These are phyloP conservation scores for Podaxis rugospora DNA, from an alignment of 768 basidiomycete genomes.

Conservation along the genomic window DNA sequence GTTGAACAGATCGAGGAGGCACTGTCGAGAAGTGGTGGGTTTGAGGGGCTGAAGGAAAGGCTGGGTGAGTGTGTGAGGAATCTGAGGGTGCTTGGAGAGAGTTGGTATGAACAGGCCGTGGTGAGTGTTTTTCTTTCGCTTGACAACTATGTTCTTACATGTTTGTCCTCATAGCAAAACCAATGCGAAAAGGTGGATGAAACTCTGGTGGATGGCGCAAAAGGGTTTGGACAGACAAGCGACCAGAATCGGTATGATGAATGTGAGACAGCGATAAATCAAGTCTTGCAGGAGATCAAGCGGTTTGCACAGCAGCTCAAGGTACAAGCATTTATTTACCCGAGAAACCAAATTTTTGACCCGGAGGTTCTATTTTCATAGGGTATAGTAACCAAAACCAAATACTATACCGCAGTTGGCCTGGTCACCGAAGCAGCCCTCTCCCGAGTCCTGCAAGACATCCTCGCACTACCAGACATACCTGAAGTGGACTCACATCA, in stretches of 20 bases:
- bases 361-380: conserved; percentile 23
- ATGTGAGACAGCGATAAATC: conserved; percentile 65
- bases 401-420: conserved; percentile 72
- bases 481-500: conserved; percentile 83
- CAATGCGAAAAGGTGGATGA: conserved; percentile 41
- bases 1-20: conserved; percentile 35
- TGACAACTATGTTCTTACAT: not conserved
- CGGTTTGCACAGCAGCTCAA: conserved; percentile 63
- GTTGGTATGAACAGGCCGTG: conserved; percentile 67
- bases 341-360: not conserved
- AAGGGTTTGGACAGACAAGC: conserved; percentile 64
- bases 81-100: conserved; percentile 55
- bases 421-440: conserved; percentile 65
- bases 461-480: conserved; percentile 80
- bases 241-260: conserved; percentile 75
- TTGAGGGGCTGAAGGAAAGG: conserved; percentile 34
- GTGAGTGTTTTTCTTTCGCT: conserved; percentile 34
- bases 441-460: conserved; percentile 61
- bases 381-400: conserved; percentile 65
- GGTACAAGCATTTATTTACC: conserved; percentile 37
- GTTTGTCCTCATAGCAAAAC: conserved; percentile 33
- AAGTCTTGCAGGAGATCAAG: conserved; percentile 61
- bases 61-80: conserved; percentile 46
- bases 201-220: conserved; percentile 46
- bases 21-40: conserved; percentile 3